phyloP scores from a whole-genome alignment of 805 yeast genomes.

The Vanderwaltozyma verrucispora region DNA sequence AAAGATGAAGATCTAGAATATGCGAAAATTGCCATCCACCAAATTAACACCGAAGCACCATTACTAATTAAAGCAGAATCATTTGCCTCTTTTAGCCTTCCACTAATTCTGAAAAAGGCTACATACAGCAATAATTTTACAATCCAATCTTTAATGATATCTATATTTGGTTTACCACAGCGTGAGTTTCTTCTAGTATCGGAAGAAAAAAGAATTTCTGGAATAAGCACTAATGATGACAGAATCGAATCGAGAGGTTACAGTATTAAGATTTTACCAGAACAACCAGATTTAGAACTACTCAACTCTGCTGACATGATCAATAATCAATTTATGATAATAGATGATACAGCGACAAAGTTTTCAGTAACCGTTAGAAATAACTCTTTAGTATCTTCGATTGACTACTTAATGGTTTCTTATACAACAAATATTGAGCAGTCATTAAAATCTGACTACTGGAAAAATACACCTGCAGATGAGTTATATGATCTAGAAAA shows the following conservation, averaged over 20 bases:
- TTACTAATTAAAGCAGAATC: conserved; percentile 32
- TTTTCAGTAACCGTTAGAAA: conserved; percentile 18
- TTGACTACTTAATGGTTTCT: conserved; percentile 17
- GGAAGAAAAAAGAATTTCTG: conserved; percentile 6
- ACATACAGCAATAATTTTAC: conserved; percentile 7
- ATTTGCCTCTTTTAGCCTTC: conserved; percentile 27
- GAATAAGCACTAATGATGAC: neutral
- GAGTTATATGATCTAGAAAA: conserved; percentile 21
- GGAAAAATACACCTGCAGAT: conserved; percentile 21
- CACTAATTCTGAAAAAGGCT: conserved; percentile 11
- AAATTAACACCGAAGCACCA: conserved; percentile 14
- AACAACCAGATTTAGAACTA: conserved; percentile 23
- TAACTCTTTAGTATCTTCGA: conserved; percentile 17
- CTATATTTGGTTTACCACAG: conserved; percentile 17
- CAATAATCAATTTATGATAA: conserved; percentile 22
- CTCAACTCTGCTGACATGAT: conserved; percentile 16
- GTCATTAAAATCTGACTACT: conserved; percentile 18
- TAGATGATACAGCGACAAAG: conserved; percentile 22
- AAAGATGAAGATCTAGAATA: conserved; percentile 22
- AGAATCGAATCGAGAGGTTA: conserved; percentile 5
- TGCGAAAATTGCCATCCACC: conserved; percentile 12
- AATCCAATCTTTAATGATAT: conserved; percentile 12
- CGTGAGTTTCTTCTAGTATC: conserved; percentile 10
- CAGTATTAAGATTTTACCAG: conserved; percentile 18
- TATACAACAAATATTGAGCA: conserved; percentile 18